These are phyloP conservation scores for Termitomyces sp. DNA, from an alignment of 768 basidiomycete species.

Conservation along the genomic window DNA sequence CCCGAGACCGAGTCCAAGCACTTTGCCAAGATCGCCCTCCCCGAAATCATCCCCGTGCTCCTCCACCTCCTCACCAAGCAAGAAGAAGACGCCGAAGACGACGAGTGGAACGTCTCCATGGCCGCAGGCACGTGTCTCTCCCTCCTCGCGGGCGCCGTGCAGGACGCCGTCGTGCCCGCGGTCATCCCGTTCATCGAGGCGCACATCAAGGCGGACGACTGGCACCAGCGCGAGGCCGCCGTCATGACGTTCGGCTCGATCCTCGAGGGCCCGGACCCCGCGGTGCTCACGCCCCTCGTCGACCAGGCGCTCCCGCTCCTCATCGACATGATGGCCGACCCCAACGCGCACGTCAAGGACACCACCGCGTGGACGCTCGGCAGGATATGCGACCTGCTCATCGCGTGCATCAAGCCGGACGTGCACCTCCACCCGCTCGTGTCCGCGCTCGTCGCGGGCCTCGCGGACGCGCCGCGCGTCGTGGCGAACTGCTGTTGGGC, in stretches of 20 bases:
- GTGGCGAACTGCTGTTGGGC: slow-evolving; percentile 95
- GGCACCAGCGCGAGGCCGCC: slow-evolving; percentile 95
- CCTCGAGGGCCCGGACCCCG: slow-evolving; percentile 90
- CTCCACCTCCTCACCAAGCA: slow-evolving; percentile 85
- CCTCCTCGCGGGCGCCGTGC: slow-evolving; percentile 84
- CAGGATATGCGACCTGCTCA: slow-evolving; percentile 86
- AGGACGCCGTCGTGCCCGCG: slow-evolving; percentile 84
- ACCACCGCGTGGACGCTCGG: slow-evolving; percentile 98
- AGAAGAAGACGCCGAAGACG: slow-evolving; percentile 95
- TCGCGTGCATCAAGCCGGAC: slow-evolving; percentile 82
- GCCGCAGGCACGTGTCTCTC: slow-evolving; percentile 89
- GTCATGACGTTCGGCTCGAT: slow-evolving; percentile 99
- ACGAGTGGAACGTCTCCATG: slow-evolving; percentile 99
- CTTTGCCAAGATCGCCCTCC: slow-evolving; percentile 92
- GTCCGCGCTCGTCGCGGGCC: slow-evolving; percentile 73
- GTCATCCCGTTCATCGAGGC: slow-evolving; percentile 98
- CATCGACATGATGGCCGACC: slow-evolving; percentile 92
- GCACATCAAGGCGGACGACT: slow-evolving; percentile 87
- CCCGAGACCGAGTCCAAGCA: slow-evolving; percentile 83
- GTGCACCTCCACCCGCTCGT: slow-evolving; percentile 81
- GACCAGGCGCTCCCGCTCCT: slow-evolving; percentile 90
- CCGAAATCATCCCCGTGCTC: slow-evolving; percentile 92
- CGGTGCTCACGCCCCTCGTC: slow-evolving; percentile 83
- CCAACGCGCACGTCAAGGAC: slow-evolving; percentile 84
- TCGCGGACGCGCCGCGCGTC: slow-evolving; percentile 79